These are phyloP conservation scores for Sambucus nigra DNA, from an alignment of 129 eudicot species.

Conservation along the genomic window DNA sequence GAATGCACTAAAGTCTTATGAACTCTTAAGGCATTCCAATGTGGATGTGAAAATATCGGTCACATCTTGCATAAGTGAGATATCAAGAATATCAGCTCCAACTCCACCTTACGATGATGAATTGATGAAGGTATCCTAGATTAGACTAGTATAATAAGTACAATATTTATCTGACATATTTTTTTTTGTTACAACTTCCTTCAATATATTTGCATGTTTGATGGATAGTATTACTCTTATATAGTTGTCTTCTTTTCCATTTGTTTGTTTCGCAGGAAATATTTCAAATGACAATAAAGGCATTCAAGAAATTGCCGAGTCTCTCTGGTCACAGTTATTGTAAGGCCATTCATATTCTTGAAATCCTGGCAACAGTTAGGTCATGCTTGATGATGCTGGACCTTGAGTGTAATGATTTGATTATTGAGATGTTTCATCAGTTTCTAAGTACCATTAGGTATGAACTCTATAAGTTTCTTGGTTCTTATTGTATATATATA, in stretches of 20 bases:
- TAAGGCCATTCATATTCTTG: constrained; percentile 46
- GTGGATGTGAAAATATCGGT: constrained; percentile 41
- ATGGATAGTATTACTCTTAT: neutral
- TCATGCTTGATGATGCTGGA: constrained; percentile 61
- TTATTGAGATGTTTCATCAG: constrained; percentile 57
- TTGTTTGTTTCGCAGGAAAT: constrained; percentile 34
- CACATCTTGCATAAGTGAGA: constrained; percentile 51
- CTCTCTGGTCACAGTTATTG: constrained; percentile 31
- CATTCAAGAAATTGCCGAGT: constrained; percentile 41
- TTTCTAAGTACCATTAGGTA: constrained; percentile 49
- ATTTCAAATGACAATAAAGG: constrained; percentile 37
- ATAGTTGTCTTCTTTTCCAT: neutral
- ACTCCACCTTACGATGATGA: constrained; percentile 45
- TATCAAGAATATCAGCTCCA: constrained; percentile 64
- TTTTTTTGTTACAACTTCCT: neutral
- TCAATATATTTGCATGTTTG: neutral
- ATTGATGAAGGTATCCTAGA: constrained; percentile 52
- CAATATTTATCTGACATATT: neutral
- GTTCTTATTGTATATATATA: neutral
- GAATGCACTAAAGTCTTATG: constrained; percentile 43
- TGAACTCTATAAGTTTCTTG: constrained; percentile 11
- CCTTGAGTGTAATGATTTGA: constrained; percentile 45
- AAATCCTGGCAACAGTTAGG: constrained; percentile 40
- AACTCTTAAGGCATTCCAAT: constrained; percentile 34
- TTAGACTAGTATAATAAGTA: neutral